Conservation (phyloP, 2,329 filamentous ascomycete species). For the Trichoderma simmonsii region DNA sequence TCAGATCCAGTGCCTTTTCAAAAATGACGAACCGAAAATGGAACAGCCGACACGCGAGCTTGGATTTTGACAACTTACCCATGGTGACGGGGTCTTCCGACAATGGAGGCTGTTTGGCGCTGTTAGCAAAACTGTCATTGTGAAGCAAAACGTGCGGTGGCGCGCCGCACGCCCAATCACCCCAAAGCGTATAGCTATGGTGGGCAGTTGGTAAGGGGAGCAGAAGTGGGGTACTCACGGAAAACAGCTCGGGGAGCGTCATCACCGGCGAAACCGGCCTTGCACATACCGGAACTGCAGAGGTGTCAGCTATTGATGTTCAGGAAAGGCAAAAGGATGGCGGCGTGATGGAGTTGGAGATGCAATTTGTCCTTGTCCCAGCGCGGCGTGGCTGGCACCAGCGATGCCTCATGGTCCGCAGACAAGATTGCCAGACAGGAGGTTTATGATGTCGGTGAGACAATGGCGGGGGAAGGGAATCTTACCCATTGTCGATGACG, state of each 20-base stretch:
- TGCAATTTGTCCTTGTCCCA: neutral
- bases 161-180: constrained; percentile 18
- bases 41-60: constrained; percentile 13
- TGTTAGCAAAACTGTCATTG: constrained; percentile 6
- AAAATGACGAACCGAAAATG: neutral
- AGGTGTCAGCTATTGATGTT: constrained; percentile 16
- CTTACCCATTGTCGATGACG: constrained; percentile 99
- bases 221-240: constrained; percentile 69
- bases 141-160: constrained; percentile 7
- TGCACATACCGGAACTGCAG: constrained; percentile 98
- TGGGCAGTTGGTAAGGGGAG: constrained; percentile 23
- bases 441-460: constrained; percentile 36
- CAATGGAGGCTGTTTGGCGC: constrained; percentile 82
- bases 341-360: neutral
- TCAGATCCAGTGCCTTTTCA: constrained; percentile 16
- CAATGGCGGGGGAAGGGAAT: constrained; percentile 37
- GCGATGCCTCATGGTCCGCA: neutral
- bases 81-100: constrained; percentile 99
- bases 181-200: constrained; percentile 19
- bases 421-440: constrained; percentile 1
- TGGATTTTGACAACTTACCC: constrained; percentile 64
- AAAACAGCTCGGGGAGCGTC: constrained; percentile 99
- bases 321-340: neutral
- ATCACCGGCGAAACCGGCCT: constrained; percentile 99
- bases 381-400: constrained; percentile 8